phyloP scores from a whole-genome alignment of 2,329 filamentous ascomycete genomes.

The Alternaria panax region DNA sequence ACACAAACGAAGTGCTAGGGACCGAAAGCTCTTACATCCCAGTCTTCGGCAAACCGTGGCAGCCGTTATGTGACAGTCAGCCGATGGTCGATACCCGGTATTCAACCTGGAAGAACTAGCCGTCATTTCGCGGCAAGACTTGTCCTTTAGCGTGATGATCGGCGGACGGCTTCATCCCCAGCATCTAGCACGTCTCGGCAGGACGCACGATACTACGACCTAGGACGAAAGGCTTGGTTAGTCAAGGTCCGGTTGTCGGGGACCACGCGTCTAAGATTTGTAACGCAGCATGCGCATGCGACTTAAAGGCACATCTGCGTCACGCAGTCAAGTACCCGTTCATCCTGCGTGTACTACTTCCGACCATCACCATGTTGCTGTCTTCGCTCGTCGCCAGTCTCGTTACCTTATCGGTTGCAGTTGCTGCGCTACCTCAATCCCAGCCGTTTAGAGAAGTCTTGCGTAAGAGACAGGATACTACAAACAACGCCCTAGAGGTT shows the following conservation, averaged over 20 bases:
- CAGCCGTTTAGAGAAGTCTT: slow-evolving; percentile 1
- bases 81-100: neutral
- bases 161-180: neutral
- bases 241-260: neutral
- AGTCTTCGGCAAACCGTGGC: neutral
- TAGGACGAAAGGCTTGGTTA: neutral
- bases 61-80: neutral
- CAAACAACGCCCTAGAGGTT: slow-evolving; percentile 9
- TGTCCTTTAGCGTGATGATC: neutral
- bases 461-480: neutral
- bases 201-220: neutral
- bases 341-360: neutral
- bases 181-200: neutral
- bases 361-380: neutral
- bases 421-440: neutral
- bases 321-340: neutral
- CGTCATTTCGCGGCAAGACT: neutral
- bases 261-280: neutral
- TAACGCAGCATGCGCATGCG: neutral
- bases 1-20: neutral
- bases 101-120: neutral
- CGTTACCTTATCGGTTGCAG: neutral
- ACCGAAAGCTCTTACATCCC: neutral
- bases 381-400: neutral
- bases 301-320: neutral